Percentiles rank a stretch among this genome's conserved stretches.
phyloP scores from a whole-genome alignment of 2,329 filamentous ascomycete genomes.

The Penicillium sp. region DNA sequence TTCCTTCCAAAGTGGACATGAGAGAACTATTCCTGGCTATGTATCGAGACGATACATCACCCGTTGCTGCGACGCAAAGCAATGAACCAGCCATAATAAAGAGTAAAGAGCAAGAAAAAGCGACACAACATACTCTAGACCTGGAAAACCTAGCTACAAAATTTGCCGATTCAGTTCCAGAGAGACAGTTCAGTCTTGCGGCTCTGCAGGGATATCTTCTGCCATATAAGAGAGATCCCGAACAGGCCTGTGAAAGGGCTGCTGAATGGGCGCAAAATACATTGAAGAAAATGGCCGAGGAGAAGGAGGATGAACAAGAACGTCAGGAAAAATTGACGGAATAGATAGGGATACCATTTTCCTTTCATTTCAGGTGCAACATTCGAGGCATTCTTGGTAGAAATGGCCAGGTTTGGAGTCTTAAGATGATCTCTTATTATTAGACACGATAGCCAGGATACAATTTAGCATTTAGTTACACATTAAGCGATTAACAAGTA shows the following conservation, averaged over 20 bases:
- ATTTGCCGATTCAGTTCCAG: slow-evolving; percentile 54
- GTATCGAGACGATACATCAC: slow-evolving; percentile 21
- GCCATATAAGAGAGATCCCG: slow-evolving; percentile 58
- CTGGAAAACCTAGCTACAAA: slow-evolving; percentile 29
- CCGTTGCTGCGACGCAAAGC: slow-evolving; percentile 15
- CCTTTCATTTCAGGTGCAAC: not conserved
- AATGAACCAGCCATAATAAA: slow-evolving; percentile 13
- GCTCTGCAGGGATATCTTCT: slow-evolving; percentile 64
- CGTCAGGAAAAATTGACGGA: not conserved
- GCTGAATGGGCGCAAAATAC: slow-evolving; percentile 18
- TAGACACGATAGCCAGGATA: too few relatives aligned
- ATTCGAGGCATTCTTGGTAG: not conserved
- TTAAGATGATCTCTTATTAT: not conserved
- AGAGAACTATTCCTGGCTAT: slow-evolving; percentile 28
- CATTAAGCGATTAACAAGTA: too few relatives aligned
- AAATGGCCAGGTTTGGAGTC: not conserved
- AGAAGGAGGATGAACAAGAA: slow-evolving; percentile 6
- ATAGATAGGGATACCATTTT: not conserved
- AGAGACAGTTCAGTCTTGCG: slow-evolving; percentile 54
- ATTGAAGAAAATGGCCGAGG: slow-evolving; percentile 8
- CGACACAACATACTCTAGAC: slow-evolving; percentile 19
- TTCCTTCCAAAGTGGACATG: slow-evolving; percentile 24
- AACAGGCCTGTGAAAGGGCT: slow-evolving; percentile 51
- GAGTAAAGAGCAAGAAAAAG: slow-evolving; percentile 34
- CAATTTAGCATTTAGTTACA: too few relatives aligned